A percentile compares a stretch with the other conserved stretches of the same genome.
Conservation (phyloP, 1,284 basidiomycete genomes). For the Dichomitus squalens region DNA sequence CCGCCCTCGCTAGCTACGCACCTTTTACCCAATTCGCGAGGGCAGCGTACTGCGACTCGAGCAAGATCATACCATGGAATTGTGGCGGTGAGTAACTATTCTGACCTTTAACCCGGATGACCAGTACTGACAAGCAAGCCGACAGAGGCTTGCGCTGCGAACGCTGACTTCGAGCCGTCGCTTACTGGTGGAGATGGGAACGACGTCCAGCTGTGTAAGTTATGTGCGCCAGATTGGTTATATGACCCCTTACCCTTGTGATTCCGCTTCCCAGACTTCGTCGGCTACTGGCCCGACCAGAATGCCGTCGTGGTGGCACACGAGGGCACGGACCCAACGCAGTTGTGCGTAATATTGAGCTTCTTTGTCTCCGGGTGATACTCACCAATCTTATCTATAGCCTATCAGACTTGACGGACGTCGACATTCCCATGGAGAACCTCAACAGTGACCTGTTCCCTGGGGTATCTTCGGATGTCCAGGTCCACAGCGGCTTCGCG, state of each 20-base stretch:
- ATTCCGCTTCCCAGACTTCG: constrained; percentile 37
- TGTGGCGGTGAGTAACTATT: constrained; percentile 44
- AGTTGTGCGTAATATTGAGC: constrained; percentile 36
- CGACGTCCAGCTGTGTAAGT: constrained; percentile 44
- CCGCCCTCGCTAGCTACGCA: constrained; percentile 35
- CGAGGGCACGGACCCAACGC: constrained; percentile 53
- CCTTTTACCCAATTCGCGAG: constrained; percentile 53
- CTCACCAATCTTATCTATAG: constrained; percentile 26
- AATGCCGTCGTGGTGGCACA: constrained; percentile 52
- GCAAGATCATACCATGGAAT: constrained; percentile 41
- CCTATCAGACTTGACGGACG: constrained; percentile 50
- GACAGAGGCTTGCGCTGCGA: constrained; percentile 40
- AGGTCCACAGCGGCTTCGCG: constrained; percentile 52
- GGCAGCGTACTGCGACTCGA: constrained; percentile 51
- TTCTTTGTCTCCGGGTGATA: background rate
- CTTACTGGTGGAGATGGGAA: constrained; percentile 51
- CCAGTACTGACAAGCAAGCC: background rate
- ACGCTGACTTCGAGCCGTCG: constrained; percentile 45
- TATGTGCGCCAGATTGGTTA: background rate
- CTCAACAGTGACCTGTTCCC: constrained; percentile 51
- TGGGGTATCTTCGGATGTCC: constrained; percentile 40
- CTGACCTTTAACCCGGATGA: background rate
- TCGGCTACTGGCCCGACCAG: constrained; percentile 48
- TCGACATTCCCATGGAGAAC: constrained; percentile 34
- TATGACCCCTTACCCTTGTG: background rate